A percentile compares a stretch with the other conserved stretches of the same genome.
Conservation (phyloP, 495 filamentous ascomycete genomes). For the Aspergillus heteromorphus region DNA sequence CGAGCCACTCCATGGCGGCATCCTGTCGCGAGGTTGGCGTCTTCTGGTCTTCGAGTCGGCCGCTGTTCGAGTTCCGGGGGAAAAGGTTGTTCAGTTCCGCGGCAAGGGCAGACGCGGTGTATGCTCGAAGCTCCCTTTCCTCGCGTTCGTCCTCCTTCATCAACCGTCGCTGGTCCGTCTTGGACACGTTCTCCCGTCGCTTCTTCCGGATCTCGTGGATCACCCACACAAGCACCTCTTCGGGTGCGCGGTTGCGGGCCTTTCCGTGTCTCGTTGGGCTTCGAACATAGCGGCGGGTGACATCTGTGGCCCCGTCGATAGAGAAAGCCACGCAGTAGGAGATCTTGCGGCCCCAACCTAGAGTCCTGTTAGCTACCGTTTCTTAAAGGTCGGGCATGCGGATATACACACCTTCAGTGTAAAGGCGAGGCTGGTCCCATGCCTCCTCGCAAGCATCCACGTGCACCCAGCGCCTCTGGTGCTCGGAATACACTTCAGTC, state of each 20-base stretch:
- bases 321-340: conserved; percentile 97
- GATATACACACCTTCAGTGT: conserved; percentile 66
- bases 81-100: conserved; percentile 52
- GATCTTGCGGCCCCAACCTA: conserved; percentile 87
- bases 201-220: conserved; percentile 82
- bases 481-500: conserved; percentile 96
- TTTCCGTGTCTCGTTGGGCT: conserved; percentile 66
- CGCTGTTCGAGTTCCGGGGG: conserved; percentile 27
- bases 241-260: conserved; percentile 67
- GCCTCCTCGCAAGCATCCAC: conserved; percentile 92
- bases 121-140: conserved; percentile 73
- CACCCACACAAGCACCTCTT: conserved; percentile 84
- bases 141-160: conserved; percentile 87
- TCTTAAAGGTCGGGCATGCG: background rate
- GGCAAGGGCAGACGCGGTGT: conserved; percentile 68
- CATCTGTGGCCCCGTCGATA: conserved; percentile 89
- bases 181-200: conserved; percentile 70
- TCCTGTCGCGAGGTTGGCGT: conserved; percentile 49
- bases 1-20: conserved; percentile 60
- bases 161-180: conserved; percentile 73
- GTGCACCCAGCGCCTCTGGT: conserved; percentile 92
- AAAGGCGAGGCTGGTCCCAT: conserved; percentile 92
- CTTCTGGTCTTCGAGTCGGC: conserved; percentile 37
- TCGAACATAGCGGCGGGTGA: conserved; percentile 92
- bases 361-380: background rate